Conservation (phyloP, 768 basidiomycete genomes). For the Agrocybe pediades region DNA sequence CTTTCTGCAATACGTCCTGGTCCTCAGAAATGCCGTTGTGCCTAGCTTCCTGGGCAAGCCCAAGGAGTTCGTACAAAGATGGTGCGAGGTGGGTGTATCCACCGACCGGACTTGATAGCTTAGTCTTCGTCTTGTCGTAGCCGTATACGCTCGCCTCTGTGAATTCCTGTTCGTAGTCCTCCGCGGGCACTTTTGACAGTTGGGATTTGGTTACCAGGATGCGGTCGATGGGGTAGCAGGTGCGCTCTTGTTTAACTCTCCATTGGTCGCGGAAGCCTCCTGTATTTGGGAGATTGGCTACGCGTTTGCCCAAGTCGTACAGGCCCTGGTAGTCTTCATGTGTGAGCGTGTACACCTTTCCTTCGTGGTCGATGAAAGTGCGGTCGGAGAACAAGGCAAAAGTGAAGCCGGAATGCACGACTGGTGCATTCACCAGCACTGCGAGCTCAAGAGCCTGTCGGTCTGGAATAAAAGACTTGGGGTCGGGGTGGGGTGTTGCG, state of each 20-base stretch:
- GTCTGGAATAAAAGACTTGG: not conserved
- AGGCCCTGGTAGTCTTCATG: slow-evolving; percentile 29
- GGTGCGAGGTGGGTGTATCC: slow-evolving; percentile 4
- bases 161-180: slow-evolving; percentile 9
- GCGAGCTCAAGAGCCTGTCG: slow-evolving; percentile 27
- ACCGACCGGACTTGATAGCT: slow-evolving; percentile 6
- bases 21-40: not conserved
- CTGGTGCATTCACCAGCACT: slow-evolving; percentile 33
- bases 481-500: not conserved
- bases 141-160: slow-evolving; percentile 15
- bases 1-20: slow-evolving; percentile 6
- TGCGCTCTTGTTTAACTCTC: slow-evolving; percentile 12
- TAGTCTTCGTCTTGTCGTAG: slow-evolving; percentile 8
- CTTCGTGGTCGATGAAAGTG: slow-evolving; percentile 32
- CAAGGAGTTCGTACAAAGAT: slow-evolving; percentile 13
- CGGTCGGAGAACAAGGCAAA: slow-evolving; percentile 32
- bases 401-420: slow-evolving; percentile 36
- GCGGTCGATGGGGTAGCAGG: slow-evolving; percentile 12
- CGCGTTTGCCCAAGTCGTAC: not conserved
- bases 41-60: slow-evolving; percentile 11
- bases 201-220: slow-evolving; percentile 4
- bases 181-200: slow-evolving; percentile 1
- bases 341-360: slow-evolving; percentile 25
- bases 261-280: slow-evolving; percentile 12
- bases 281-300: slow-evolving; percentile 7